Percentiles rank a stretch among this genome's conserved stretches.
These are phyloP conservation scores for Hanseniaspora thailandica DNA, from an alignment of 805 yeast species.

Conservation along the genomic window DNA sequence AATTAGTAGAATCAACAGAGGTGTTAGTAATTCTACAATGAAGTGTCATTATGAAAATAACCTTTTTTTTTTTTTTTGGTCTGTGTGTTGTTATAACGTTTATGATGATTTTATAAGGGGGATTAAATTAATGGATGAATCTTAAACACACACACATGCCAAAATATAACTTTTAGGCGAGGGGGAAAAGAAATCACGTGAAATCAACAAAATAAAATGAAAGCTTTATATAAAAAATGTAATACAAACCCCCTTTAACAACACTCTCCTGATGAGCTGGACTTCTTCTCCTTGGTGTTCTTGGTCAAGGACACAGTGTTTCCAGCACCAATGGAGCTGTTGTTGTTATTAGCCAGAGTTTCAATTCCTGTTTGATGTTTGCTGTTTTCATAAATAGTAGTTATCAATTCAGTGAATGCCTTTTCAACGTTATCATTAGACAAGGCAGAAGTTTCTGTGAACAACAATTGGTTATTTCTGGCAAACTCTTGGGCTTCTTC, in stretches of 20 bases:
- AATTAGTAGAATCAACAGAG: not conserved
- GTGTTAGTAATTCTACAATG: conserved; percentile 11
- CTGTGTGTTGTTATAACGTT: too few species aligned
- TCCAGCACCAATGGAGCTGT: not conserved
- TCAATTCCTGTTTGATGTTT: conserved; percentile 13
- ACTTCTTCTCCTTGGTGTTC: not conserved
- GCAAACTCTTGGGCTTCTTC: conserved; percentile 95
- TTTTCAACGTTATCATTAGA: conserved; percentile 89
- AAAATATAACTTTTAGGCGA: too few species aligned
- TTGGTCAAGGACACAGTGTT: conserved; percentile 11
- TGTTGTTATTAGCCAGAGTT: not conserved
- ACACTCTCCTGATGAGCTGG: conserved; percentile 4
- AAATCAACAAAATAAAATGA: not conserved
- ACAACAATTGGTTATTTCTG: conserved; percentile 77
- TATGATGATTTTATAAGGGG: too few species aligned
- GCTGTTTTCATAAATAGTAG: conserved; percentile 53
- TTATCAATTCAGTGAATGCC: conserved; percentile 85
- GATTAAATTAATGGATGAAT: too few species aligned
- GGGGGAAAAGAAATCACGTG: too few species aligned
- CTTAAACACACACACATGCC: too few species aligned
- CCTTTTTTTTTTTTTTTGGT: too few species aligned
- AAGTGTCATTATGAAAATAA: not conserved
- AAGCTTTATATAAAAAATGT: not conserved
- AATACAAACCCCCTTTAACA: not conserved
- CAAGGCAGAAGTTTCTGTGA: conserved; percentile 92